Evolutionary conservation across 257 asterid species (phyloP).

Genomic region (Lantana camara): DNA sequence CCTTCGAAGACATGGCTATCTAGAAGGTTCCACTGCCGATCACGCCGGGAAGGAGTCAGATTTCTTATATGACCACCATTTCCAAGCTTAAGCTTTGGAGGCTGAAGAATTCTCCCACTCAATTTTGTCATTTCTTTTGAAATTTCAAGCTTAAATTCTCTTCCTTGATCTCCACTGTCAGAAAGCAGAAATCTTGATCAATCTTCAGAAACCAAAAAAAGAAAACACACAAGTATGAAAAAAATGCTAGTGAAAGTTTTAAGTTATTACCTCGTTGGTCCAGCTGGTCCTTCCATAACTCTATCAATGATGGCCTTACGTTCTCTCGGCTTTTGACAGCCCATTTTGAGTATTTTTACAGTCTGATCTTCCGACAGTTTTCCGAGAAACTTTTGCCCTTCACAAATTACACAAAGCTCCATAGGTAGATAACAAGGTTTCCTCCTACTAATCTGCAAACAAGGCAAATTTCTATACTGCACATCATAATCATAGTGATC

Average conservation of each 20-base stretch:
- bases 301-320: constrained; percentile 66
- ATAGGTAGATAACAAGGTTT: constrained; percentile 89
- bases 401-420: constrained; percentile 96
- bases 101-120: constrained; percentile 85
- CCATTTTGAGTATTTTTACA: constrained; percentile 75
- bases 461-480: constrained; percentile 71
- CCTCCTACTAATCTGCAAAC: constrained; percentile 87
- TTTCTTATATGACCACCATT: constrained; percentile 70
- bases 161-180: constrained; percentile 68
- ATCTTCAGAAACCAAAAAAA: neutral
- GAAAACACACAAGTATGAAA: neutral
- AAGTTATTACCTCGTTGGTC: constrained; percentile 85
- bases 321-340: constrained; percentile 81
- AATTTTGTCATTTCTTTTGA: constrained; percentile 75
- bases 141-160: constrained; percentile 70
- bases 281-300: constrained; percentile 83
- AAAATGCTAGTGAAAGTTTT: constrained; percentile 3
- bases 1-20: constrained; percentile 93
- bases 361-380: constrained; percentile 96
- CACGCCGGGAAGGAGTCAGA: constrained; percentile 78
- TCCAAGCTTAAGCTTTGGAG: constrained; percentile 96
- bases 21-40: constrained; percentile 91
- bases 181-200: constrained; percentile 2
- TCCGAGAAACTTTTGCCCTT: constrained; percentile 97
- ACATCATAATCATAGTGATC: constrained; percentile 83